Evolutionary conservation across 2,329 filamentous ascomycete genomes (phyloP).

Genomic region (Capronia americana): DNA sequence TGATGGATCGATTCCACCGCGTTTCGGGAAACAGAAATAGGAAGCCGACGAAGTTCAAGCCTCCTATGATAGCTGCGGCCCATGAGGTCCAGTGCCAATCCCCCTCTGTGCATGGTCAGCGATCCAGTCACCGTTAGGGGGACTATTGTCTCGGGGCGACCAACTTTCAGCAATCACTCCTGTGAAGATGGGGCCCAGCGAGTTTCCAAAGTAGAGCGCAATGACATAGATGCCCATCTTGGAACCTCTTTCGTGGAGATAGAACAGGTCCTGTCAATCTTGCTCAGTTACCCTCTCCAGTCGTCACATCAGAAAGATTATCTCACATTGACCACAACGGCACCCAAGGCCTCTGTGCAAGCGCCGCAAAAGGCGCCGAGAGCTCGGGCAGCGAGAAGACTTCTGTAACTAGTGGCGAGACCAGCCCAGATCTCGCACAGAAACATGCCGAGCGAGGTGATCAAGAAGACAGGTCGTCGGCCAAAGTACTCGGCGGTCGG

Average conservation of each 20-base stretch:
- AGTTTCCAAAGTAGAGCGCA: slow-evolving; percentile 21
- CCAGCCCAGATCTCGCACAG: slow-evolving; percentile 40
- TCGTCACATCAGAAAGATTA: neutral
- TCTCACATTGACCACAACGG: slow-evolving; percentile 25
- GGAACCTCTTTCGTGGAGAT: slow-evolving; percentile 20
- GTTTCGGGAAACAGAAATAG: slow-evolving; percentile 21
- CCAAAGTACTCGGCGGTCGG: slow-evolving; percentile 46
- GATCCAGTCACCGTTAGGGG: neutral
- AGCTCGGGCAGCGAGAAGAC: slow-evolving; percentile 13
- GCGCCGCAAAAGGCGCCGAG: slow-evolving; percentile 8
- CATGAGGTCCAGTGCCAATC: slow-evolving; percentile 24
- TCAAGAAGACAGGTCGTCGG: slow-evolving; percentile 45
- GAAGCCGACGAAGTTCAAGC: slow-evolving; percentile 19
- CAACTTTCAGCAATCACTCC: slow-evolving; percentile 24
- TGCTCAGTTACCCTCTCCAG: neutral
- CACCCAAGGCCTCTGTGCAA: slow-evolving; percentile 19
- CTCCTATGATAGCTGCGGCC: slow-evolving; percentile 15
- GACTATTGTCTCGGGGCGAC: neutral
- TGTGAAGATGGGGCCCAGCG: slow-evolving; percentile 12
- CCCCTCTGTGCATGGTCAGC: neutral
- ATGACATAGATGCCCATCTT: slow-evolving; percentile 22
- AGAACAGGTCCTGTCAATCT: slow-evolving; percentile 21
- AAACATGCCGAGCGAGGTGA: slow-evolving; percentile 44
- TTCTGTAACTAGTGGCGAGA: slow-evolving; percentile 1
- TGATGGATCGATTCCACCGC: slow-evolving; percentile 3